Conservation (phyloP, 441 rosid species). For the Sinapis alba region DNA sequence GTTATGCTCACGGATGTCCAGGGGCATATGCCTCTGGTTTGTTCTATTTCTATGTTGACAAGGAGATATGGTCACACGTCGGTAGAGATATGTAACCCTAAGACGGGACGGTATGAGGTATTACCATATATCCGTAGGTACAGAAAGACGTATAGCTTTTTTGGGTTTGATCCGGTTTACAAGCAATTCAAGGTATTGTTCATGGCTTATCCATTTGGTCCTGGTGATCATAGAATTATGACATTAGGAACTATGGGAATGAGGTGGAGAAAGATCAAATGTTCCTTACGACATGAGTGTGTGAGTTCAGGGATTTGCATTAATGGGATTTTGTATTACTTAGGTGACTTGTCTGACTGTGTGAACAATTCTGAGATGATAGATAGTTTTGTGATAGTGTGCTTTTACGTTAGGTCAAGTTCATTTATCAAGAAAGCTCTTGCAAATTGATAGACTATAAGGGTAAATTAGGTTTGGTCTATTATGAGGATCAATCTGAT, state of each 20-base stretch:
- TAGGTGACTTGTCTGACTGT: background rate
- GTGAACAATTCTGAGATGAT: background rate
- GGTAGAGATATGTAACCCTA: background rate
- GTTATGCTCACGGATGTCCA: background rate
- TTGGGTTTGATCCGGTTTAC: background rate
- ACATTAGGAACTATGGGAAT: background rate
- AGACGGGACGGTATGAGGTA: background rate
- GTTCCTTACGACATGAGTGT: background rate
- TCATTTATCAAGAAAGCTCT: background rate
- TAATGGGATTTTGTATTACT: background rate
- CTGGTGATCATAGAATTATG: background rate
- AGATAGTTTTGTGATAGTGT: background rate
- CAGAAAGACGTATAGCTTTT: background rate
- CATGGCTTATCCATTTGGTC: background rate
- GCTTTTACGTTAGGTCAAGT: background rate
- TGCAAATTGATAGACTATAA: background rate
- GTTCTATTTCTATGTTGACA: background rate
- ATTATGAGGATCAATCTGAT: background rate
- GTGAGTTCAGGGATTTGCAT: background rate
- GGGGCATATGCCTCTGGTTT: background rate
- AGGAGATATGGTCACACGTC: background rate
- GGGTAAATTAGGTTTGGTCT: background rate
- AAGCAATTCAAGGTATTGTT: background rate
- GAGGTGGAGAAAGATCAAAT: background rate
- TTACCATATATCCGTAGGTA: background rate